phyloP scores from a whole-genome alignment of 441 rosid genomes.

The Sinapis alba region DNA sequence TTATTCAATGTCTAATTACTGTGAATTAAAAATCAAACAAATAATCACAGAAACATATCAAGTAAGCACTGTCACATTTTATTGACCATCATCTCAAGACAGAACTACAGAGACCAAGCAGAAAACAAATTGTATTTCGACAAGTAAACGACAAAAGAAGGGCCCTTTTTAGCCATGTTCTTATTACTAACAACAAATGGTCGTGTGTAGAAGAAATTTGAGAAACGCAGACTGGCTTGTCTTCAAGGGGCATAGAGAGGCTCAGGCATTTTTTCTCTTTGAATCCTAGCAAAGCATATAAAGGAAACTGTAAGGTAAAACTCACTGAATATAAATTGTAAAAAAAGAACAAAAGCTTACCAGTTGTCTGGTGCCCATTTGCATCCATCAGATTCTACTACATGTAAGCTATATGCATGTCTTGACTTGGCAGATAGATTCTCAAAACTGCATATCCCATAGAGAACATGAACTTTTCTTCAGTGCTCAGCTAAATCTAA shows the following conservation, averaged over 20 bases:
- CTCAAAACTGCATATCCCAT: conserved; percentile 66
- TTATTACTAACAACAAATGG: conserved; percentile 8
- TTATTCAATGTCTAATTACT: conserved; percentile 5
- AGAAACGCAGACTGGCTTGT: neutral
- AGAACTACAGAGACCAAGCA: conserved; percentile 15
- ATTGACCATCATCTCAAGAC: conserved; percentile 12
- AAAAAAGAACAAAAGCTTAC: conserved; percentile 38
- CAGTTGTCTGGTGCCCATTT: conserved; percentile 92
- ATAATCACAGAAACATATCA: conserved; percentile 3
- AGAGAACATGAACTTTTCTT: neutral
- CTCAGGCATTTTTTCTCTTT: conserved; percentile 74
- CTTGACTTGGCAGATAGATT: conserved; percentile 86
- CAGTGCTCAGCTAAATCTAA: neutral
- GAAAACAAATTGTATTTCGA: conserved; percentile 28
- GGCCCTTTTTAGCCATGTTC: neutral
- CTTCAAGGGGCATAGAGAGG: conserved; percentile 67
- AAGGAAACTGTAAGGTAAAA: conserved; percentile 28
- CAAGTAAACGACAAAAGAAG: conserved; percentile 11
- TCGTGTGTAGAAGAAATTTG: conserved; percentile 1
- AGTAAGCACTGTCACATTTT: conserved; percentile 15
- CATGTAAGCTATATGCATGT: conserved; percentile 96
- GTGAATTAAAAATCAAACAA: neutral
- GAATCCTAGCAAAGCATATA: conserved; percentile 56
- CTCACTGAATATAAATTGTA: neutral
- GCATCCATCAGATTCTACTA: conserved; percentile 91